Evolutionary conservation across 306 rosid species (phyloP).

Genomic region (Trichosanthes cucumerina): DNA sequence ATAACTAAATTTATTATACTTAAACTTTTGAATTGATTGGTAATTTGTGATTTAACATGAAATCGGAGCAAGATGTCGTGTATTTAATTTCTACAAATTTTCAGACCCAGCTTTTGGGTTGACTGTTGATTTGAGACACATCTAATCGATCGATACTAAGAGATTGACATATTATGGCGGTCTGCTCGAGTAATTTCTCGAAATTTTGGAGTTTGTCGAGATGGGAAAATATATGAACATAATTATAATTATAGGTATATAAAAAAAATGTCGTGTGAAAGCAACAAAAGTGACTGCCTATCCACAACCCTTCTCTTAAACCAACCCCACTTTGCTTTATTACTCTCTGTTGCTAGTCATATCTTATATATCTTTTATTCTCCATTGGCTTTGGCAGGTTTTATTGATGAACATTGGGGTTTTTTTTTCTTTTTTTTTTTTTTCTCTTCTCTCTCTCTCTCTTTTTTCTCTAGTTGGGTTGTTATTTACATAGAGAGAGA

Average conservation of each 20-base stretch:
- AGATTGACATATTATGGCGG: too few relatives aligned
- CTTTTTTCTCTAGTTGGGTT: slow-evolving; percentile 16
- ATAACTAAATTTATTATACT: too few relatives aligned
- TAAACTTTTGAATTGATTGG: too few relatives aligned
- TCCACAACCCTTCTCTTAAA: slow-evolving; percentile 69
- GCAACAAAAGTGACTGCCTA: slow-evolving; percentile 99
- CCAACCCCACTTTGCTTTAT: slow-evolving; percentile 58
- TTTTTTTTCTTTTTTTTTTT: slow-evolving; percentile 1
- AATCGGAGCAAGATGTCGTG: too few relatives aligned
- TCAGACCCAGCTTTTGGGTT: too few relatives aligned
- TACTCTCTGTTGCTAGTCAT: slow-evolving; percentile 14
- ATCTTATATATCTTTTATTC: slow-evolving; percentile 38
- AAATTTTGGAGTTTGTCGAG: neutral
- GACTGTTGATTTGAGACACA: too few relatives aligned
- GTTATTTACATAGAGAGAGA: neutral
- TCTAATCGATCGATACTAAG: too few relatives aligned
- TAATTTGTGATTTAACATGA: too few relatives aligned
- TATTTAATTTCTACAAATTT: too few relatives aligned
- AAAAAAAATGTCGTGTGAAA: slow-evolving; percentile 72
- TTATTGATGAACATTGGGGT: too few relatives aligned
- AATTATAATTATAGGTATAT: neutral
- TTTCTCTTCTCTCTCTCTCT: too few relatives aligned
- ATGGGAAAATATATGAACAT: neutral
- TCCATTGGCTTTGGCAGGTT: neutral
- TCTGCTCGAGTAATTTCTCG: too few relatives aligned